Evolutionary conservation across 1,284 basidiomycete genomes (phyloP), one percentile per base, ranked within the genome.

Genomic region (Irpex rosettiformis): DNA sequence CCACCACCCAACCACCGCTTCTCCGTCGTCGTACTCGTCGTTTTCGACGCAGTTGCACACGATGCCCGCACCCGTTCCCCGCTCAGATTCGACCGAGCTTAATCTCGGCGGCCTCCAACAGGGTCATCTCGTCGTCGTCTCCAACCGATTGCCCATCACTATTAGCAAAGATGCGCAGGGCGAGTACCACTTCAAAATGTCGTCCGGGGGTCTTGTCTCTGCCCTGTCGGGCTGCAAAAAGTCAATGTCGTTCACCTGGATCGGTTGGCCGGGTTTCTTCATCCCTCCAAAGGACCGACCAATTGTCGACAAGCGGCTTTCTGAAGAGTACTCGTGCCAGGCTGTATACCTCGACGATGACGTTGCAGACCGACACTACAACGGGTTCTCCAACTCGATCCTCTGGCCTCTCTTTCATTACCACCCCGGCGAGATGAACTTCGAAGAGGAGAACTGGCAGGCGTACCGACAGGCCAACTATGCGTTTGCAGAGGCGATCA

Each of bases 371-470:
- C 85, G 90, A 57, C 96, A 98, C 75, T 99, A 99, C 81, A 99
- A 98, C 69, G 93, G 93, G 62, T 99, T 99, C 81, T 96, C 94
- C 65, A 99, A 99, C 79, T 97, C 94, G 54, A 99, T 99, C 75
- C 86, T 99, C 42, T 99, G 96, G 96, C 96, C 96, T 0, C 81
- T 99, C 52, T 98, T 99, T 82, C 96, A 99, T 74, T 99, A 98
- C 75, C 96, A 98, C 73, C 94, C 94, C 13, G 94, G 95, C 64
- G 95, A 98, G 76, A 99, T 99, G 95, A 97, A 95, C 77, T 99
- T 99, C 72, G 96, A 98, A 76, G 94, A 98, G 76, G 92, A 91
- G 69, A 93, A 98, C 74, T 99, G 96, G 96, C 84, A 91, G 53
- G 96, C 95, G 1, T 99, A 99, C 75, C 88, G 96, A 33, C 94